Percentiles rank a stretch among this genome's conserved stretches.
Evolutionary conservation across 2,329 filamentous ascomycete species (phyloP).

Genomic region (Davidsoniella virescens): DNA sequence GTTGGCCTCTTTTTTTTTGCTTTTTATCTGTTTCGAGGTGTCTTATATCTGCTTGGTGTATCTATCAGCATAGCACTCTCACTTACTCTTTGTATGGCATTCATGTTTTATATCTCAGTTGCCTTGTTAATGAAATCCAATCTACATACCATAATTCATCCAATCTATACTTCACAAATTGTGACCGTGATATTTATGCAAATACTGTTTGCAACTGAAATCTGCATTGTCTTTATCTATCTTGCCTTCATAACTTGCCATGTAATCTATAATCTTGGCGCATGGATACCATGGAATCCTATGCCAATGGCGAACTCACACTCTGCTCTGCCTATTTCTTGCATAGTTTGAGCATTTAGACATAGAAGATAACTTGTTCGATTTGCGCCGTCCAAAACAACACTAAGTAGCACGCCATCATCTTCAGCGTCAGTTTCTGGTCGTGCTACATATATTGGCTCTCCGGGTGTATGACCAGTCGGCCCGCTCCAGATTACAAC

Average conservation of each 20-base stretch:
- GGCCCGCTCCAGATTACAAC: conserved; percentile 39
- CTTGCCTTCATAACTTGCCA: no score
- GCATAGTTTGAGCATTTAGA: conserved; percentile 44
- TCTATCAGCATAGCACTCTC: no score
- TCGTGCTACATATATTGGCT: conserved; percentile 47
- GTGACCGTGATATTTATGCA: no score
- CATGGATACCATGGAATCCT: conserved; percentile 48
- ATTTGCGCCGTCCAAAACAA: conserved; percentile 46
- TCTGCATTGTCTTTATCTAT: no score
- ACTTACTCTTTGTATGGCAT: background rate
- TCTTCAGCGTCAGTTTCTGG: conserved; percentile 36
- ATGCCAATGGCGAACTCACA: conserved; percentile 42
- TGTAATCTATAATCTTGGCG: conserved; percentile 10
- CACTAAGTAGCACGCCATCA: conserved; percentile 43
- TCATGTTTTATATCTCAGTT: background rate
- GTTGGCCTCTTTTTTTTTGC: background rate
- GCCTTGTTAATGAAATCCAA: background rate
- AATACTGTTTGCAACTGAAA: background rate
- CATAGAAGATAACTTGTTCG: conserved; percentile 49
- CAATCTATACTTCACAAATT: no score
- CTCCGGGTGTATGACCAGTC: conserved; percentile 47
- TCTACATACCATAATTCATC: background rate
- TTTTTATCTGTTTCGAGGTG: background rate
- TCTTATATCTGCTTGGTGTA: background rate
- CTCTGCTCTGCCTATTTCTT: conserved; percentile 47